A percentile compares a stretch with the other conserved stretches of the same genome.
Evolutionary conservation across 495 filamentous ascomycete species (phyloP).

Genomic region (Tetracladium setigerum): DNA sequence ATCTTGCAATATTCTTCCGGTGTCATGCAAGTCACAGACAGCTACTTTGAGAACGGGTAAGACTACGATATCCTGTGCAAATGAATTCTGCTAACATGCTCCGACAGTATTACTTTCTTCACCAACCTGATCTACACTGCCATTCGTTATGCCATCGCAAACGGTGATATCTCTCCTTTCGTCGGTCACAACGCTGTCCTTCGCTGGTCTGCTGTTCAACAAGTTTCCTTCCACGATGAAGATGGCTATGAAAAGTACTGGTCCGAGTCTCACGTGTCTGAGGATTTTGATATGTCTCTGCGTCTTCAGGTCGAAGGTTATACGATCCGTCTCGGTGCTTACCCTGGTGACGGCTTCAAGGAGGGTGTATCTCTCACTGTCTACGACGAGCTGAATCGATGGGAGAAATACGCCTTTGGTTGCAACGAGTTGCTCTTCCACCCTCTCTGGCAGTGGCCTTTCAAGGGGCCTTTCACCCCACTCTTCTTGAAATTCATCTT

Average conservation of each 20-base stretch:
- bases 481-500: slow-evolving; percentile 54
- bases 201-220: slow-evolving; percentile 65
- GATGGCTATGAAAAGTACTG: slow-evolving; percentile 59
- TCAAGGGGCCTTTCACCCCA: slow-evolving; percentile 53
- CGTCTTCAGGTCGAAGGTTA: slow-evolving; percentile 59
- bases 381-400: slow-evolving; percentile 66
- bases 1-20: slow-evolving; percentile 63
- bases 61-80: neutral
- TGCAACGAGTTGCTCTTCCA: slow-evolving; percentile 62
- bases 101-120: slow-evolving; percentile 55
- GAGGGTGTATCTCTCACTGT: slow-evolving; percentile 70
- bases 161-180: slow-evolving; percentile 62
- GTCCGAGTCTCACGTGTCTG: slow-evolving; percentile 66
- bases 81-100: neutral
- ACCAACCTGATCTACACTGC: slow-evolving; percentile 66
- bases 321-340: slow-evolving; percentile 54
- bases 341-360: slow-evolving; percentile 59
- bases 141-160: slow-evolving; percentile 57
- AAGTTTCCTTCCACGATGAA: slow-evolving; percentile 43
- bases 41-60: slow-evolving; percentile 50
- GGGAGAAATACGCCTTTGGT: slow-evolving; percentile 74
- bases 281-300: slow-evolving; percentile 71
- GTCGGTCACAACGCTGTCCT: slow-evolving; percentile 66
- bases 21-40: slow-evolving; percentile 60
- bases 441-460: slow-evolving; percentile 44